A percentile compares a stretch with the other conserved stretches of the same genome.
phyloP scores from a whole-genome alignment of 2,329 filamentous ascomycete genomes.

The Nemania sp. region DNA sequence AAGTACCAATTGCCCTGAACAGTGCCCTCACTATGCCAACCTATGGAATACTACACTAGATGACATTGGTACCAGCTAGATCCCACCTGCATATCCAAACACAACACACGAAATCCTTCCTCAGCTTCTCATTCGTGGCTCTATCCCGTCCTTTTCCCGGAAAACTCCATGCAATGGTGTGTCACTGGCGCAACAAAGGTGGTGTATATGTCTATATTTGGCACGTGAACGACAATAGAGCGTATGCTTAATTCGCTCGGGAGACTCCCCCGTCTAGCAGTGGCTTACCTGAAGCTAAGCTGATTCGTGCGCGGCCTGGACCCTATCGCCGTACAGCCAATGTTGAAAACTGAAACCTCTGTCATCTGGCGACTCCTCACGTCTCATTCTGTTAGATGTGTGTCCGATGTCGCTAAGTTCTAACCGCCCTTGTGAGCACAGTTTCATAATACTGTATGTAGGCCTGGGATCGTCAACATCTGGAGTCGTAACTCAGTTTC shows the following conservation, averaged over 20 bases:
- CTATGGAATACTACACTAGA: slow-evolving; percentile 1
- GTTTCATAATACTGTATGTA: slow-evolving; percentile 14
- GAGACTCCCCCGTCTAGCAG: slow-evolving; percentile 2
- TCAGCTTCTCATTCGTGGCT: slow-evolving; percentile 9
- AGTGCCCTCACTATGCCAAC: not conserved
- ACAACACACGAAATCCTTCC: slow-evolving; percentile 18
- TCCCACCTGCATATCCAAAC: slow-evolving; percentile 6
- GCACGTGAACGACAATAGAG: not conserved
- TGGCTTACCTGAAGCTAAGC: slow-evolving; percentile 10
- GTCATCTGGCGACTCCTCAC: not conserved
- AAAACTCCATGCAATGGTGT: not conserved
- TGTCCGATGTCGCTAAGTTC: slow-evolving; percentile 3
- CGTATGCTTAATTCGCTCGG: not conserved
- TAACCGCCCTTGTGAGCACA: not conserved
- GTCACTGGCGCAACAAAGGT: not conserved
- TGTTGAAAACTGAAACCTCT: not conserved
- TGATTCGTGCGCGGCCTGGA: not conserved
- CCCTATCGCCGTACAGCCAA: slow-evolving; percentile 4
- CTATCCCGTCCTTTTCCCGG: not conserved
- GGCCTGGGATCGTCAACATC: slow-evolving; percentile 11
- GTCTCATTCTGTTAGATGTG: not conserved
- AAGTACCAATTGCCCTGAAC: slow-evolving; percentile 3
- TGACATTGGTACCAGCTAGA: slow-evolving; percentile 5
- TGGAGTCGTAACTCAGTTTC: not conserved
- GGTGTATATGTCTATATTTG: slow-evolving; percentile 3